Evolutionary conservation across 345 rosid genomes (phyloP).

Genomic region (Salix brachista): DNA sequence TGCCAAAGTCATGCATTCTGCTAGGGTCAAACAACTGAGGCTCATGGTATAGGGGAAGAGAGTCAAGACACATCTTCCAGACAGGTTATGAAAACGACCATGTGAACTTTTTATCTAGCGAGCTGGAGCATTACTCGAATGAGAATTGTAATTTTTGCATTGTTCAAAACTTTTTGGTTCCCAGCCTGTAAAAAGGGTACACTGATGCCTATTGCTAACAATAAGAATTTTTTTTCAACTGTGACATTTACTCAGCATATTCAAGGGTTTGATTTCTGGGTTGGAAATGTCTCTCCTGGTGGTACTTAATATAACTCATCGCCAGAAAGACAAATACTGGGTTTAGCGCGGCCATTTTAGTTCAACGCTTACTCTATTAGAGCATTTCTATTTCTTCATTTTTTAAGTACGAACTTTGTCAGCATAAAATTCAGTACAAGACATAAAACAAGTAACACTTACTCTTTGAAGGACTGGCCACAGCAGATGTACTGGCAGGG

Average conservation of each 20-base stretch:
- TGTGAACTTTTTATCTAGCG: not conserved
- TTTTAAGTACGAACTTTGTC: not conserved
- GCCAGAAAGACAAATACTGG: not conserved
- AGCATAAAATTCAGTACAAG: not conserved
- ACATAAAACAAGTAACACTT: conserved; percentile 4
- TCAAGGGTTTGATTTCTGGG: not conserved
- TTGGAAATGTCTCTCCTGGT: no score
- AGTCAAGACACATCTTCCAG: not conserved
- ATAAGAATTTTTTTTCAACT: not conserved
- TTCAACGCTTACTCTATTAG: not conserved
- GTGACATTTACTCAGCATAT: not conserved
- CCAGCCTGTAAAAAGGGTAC: not conserved
- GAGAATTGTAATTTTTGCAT: not conserved
- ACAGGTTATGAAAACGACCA: not conserved
- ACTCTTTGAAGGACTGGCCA: conserved; percentile 29
- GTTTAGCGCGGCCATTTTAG: not conserved
- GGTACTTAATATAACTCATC: not conserved
- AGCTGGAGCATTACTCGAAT: not conserved
- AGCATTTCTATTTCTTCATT: not conserved
- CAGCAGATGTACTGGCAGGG: conserved; percentile 32
- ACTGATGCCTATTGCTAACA: not conserved
- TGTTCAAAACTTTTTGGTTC: not conserved
- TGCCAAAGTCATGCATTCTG: not conserved
- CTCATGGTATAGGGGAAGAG: not conserved
- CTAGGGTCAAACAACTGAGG: not conserved